Evolutionary conservation across 768 basidiomycete species (phyloP), one percentile per base, ranked within the genome.

Genomic region (Kwoniella sp.): DNA sequence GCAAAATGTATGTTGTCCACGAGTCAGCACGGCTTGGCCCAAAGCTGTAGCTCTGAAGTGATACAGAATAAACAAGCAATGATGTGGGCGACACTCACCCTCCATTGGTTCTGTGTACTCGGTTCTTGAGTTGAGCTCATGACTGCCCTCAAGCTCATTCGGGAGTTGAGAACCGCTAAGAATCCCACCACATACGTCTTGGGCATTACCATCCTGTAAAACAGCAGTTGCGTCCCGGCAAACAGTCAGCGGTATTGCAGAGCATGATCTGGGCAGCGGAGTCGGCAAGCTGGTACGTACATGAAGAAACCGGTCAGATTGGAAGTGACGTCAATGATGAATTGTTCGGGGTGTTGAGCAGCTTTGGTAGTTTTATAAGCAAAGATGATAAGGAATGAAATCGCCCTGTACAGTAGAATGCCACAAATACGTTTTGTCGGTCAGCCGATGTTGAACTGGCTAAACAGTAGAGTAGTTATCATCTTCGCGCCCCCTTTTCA

Each of bases 131-230:
- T 30, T 17, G 52, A 55, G 55, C 25, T 55, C 36, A 55, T 55
- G 55, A 57, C 56, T 15, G 46, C 56, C n/a, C 36, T 29, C 36
- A 57, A 57, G 15, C 56, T 48, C 44, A 48, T 48, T 48, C 56
- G 22, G 36, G 56, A 46, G n/a, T 57, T 57, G 19, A 57, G 21
- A 8, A 57, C 56, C 2, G 56, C 56, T n/a, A 57, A 5, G 56
- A 57, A 57, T 15, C 56, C 56, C 19, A 57, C 56, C 26, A 57
- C 46, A n/a, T 57, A 57, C 7, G 56, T 57, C 30, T 57, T 57
- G 26, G 56, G 56, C 40, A 57, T 57, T 3, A 29, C 29, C 56
- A 57, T 57, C 56, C 56, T 57, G 50, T 19, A 52, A 52, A 12
- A 55, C 9, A 25, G 24, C n/a, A n/a, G n/a, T n/a, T n/a, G n/a